These are phyloP conservation scores for Chrysoporthe deuterocubensis DNA, from an alignment of 2,329 filamentous ascomycete genomes.

Conservation along the genomic window DNA sequence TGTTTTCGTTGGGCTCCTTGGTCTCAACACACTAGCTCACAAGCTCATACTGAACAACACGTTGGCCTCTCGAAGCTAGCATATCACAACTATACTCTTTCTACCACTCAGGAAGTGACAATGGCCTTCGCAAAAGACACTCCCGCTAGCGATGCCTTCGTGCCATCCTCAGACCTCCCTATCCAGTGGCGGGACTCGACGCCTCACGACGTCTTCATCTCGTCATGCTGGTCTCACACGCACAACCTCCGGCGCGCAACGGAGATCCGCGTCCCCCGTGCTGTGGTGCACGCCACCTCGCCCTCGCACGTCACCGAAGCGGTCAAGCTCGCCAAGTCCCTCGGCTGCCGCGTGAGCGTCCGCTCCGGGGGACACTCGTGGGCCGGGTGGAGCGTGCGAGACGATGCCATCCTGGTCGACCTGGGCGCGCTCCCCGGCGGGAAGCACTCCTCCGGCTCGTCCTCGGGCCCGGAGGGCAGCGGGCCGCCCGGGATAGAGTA, in stretches of 20 bases:
- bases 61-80: not conserved
- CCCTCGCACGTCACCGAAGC: slow-evolving; percentile 42
- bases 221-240: slow-evolving; percentile 39
- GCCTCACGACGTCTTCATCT: slow-evolving; percentile 27
- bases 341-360: slow-evolving; percentile 44
- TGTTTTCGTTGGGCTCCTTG: no score
- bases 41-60: no score
- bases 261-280: slow-evolving; percentile 42
- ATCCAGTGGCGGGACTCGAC: slow-evolving; percentile 32
- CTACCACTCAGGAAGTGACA: not conserved
- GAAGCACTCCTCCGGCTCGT: slow-evolving; percentile 7
- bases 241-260: slow-evolving; percentile 47
- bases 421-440: slow-evolving; percentile 36
- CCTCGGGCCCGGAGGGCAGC: not conserved
- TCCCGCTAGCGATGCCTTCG: not conserved
- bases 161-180: slow-evolving; percentile 14
- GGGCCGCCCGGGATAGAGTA: slow-evolving; percentile 38
- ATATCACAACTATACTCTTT: not conserved
- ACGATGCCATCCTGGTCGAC: slow-evolving; percentile 48
- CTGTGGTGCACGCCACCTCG: slow-evolving; percentile 44
- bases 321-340: slow-evolving; percentile 42
- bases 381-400: slow-evolving; percentile 51
- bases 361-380: slow-evolving; percentile 52
- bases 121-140: not conserved
- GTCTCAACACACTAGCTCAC: no score